Evolutionary conservation across 2,329 filamentous ascomycete species (phyloP).

Genomic region (Aspergillus sp.): DNA sequence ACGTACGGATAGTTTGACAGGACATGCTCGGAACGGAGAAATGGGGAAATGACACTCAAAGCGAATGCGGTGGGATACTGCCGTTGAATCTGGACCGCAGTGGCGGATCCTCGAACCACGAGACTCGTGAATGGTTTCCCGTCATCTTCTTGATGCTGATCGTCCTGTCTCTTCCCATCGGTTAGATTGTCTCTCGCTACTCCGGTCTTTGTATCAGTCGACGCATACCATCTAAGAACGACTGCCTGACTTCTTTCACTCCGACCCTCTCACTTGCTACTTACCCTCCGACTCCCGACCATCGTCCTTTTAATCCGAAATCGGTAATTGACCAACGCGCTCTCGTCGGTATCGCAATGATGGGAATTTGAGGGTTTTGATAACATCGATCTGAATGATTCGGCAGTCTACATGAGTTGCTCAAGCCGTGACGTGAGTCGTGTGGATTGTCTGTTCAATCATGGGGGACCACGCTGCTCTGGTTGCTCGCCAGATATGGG

Average conservation of each 20-base stretch:
- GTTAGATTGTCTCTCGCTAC: background rate
- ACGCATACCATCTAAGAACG: background rate
- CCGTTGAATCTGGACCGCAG: background rate
- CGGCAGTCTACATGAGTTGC: slow-evolving; percentile 13
- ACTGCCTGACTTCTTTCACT: background rate
- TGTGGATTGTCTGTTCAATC: slow-evolving; percentile 20
- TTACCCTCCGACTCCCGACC: background rate
- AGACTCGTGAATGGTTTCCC: background rate
- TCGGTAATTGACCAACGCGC: slow-evolving; percentile 4
- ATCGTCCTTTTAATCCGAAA: slow-evolving; percentile 1
- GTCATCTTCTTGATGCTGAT: background rate
- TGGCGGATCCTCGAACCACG: background rate
- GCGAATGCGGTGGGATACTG: background rate
- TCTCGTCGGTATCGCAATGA: slow-evolving; percentile 1
- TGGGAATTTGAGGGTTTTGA: slow-evolving; percentile 7
- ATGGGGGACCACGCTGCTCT: slow-evolving; percentile 35
- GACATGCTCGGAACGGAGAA: background rate
- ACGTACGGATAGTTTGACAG: background rate
- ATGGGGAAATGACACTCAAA: background rate
- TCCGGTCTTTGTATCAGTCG: background rate
- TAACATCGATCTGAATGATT: slow-evolving; percentile 12
- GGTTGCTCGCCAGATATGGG: slow-evolving; percentile 42
- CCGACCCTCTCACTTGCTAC: background rate
- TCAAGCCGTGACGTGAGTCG: slow-evolving; percentile 13
- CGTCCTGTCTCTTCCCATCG: background rate